phyloP scores from a whole-genome alignment of 2,329 filamentous ascomycete species.

The Sphaerulina musiva region DNA sequence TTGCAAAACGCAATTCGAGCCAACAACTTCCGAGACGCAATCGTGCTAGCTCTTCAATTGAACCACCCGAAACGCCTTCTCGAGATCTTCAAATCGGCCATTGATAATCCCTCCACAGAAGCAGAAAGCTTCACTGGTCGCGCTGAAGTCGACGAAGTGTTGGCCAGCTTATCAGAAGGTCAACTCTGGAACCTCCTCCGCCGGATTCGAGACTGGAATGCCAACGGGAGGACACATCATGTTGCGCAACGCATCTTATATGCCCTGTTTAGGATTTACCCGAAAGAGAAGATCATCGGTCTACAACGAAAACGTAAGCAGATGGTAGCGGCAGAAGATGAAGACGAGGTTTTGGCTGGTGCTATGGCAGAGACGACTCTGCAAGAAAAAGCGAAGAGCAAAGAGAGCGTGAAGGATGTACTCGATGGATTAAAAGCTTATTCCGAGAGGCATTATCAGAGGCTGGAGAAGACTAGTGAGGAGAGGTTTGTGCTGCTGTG shows the following conservation, averaged over 20 bases:
- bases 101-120: conserved; percentile 57
- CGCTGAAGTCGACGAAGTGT: conserved; percentile 69
- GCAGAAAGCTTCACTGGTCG: conserved; percentile 58
- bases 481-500: conserved; percentile 94
- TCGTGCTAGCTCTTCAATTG: conserved; percentile 82
- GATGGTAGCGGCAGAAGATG: background rate
- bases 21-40: conserved; percentile 85
- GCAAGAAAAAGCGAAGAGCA: conserved; percentile 37
- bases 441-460: conserved; percentile 85
- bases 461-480: conserved; percentile 82
- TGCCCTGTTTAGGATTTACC: conserved; percentile 72
- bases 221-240: conserved; percentile 77
- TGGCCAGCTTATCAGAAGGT: conserved; percentile 71
- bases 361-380: conserved; percentile 31
- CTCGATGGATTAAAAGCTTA: conserved; percentile 82
- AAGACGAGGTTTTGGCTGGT: conserved; percentile 12
- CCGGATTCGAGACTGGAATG: conserved; percentile 91
- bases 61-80: conserved; percentile 89
- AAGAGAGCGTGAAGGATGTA: conserved; percentile 71
- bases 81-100: conserved; percentile 72
- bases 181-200: conserved; percentile 79
- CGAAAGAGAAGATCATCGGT: conserved; percentile 64
- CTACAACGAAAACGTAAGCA: conserved; percentile 29
- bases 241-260: conserved; percentile 81
- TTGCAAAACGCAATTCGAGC: conserved; percentile 86